A percentile compares a stretch with the other conserved stretches of the same genome.
Conservation (phyloP, 2,329 filamentous ascomycete species). For the Grosmannia clavigera region DNA sequence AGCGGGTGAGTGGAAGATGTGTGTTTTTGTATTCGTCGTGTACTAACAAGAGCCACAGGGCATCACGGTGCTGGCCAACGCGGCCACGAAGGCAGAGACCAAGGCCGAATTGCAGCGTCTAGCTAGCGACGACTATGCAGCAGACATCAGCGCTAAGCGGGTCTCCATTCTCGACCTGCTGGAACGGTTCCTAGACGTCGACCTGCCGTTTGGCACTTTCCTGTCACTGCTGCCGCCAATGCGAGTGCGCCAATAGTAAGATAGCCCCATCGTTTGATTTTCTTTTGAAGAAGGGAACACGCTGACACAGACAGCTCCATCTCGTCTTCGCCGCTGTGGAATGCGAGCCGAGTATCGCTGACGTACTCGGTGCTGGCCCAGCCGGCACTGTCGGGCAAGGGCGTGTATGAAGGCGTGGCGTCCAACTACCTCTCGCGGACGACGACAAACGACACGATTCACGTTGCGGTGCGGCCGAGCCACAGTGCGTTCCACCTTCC, state of each 20-base stretch:
- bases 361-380: slow-evolving; percentile 56
- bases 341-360: slow-evolving; percentile 45
- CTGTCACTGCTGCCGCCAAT: slow-evolving; percentile 64
- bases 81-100: slow-evolving; percentile 12
- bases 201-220: slow-evolving; percentile 53
- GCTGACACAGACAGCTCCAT: slow-evolving; percentile 39
- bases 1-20: slow-evolving; percentile 33
- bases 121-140: slow-evolving; percentile 32
- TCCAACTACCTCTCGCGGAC: slow-evolving; percentile 46
- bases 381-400: slow-evolving; percentile 36
- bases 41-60: slow-evolving; percentile 21
- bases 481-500: slow-evolving; percentile 37
- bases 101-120: slow-evolving; percentile 32
- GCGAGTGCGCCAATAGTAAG: slow-evolving; percentile 57
- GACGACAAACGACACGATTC: slow-evolving; percentile 27
- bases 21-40: too few species aligned
- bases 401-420: slow-evolving; percentile 45
- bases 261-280: background rate
- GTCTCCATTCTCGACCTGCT: slow-evolving; percentile 58
- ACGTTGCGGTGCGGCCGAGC: slow-evolving; percentile 36
- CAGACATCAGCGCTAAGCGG: slow-evolving; percentile 40
- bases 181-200: slow-evolving; percentile 45
- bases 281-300: too few species aligned
- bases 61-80: slow-evolving; percentile 20
- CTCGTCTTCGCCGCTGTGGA: slow-evolving; percentile 56